phyloP scores from a whole-genome alignment of 2,329 filamentous ascomycete species.

The Cladophialophora bantiana region DNA sequence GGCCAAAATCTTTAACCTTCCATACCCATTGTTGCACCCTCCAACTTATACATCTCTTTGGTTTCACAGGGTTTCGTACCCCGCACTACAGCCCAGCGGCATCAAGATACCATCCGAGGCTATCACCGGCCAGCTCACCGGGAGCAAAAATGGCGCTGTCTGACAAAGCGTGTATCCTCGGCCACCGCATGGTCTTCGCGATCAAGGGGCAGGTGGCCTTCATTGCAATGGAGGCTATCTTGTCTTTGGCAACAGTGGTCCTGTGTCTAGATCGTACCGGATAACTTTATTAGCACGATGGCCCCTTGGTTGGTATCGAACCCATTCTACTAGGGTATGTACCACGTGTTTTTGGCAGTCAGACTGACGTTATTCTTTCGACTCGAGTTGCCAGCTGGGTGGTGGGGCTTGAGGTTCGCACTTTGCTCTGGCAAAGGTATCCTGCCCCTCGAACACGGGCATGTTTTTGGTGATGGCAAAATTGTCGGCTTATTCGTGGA shows the following conservation, averaged over 20 bases:
- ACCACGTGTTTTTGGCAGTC: not conserved
- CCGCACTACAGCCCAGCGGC: not conserved
- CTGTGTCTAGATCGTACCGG: not conserved
- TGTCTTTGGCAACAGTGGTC: not conserved
- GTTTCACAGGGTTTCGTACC: not conserved
- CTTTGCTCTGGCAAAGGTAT: not conserved
- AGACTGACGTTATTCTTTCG: not conserved
- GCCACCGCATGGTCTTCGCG: not conserved
- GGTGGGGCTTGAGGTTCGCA: not conserved
- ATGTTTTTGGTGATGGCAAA: not conserved
- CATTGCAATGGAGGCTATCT: not conserved
- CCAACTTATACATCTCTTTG: not conserved
- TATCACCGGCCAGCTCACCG: not conserved
- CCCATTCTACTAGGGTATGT: not conserved
- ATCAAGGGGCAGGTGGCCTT: too few relatives aligned
- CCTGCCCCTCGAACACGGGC: not conserved
- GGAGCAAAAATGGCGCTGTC: not conserved
- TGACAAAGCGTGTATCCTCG: not conserved
- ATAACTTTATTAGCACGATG: not conserved
- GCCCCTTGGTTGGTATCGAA: not conserved
- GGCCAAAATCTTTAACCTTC: not conserved
- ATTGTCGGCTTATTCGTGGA: not conserved
- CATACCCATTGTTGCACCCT: not conserved
- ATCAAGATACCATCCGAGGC: not conserved
- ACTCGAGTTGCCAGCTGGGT: not conserved